Conservation (phyloP, 352 stramenopile species). For the Albugo candida region DNA sequence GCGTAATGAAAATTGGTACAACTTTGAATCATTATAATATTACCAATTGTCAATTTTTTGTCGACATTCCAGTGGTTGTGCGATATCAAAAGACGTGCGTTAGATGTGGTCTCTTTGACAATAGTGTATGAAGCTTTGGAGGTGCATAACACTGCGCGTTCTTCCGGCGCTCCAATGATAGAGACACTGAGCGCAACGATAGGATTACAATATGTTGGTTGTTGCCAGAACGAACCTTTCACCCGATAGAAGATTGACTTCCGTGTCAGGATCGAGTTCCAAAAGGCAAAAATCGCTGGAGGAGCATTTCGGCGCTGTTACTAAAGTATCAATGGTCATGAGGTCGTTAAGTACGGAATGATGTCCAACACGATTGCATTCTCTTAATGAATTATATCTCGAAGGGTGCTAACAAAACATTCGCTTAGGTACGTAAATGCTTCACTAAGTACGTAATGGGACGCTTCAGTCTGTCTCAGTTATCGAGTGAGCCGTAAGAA, state of each 20-base stretch:
- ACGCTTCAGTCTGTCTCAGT: no score
- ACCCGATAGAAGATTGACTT: constrained; percentile 24
- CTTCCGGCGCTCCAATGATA: constrained; percentile 28
- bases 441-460: no score
- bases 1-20: constrained; percentile 45
- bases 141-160: constrained; percentile 56
- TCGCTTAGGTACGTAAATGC: no score
- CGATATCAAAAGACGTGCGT: constrained; percentile 44
- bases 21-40: constrained; percentile 23
- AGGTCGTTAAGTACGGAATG: no score
- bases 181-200: constrained; percentile 19
- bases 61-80: constrained; percentile 26
- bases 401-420: no score
- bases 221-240: constrained; percentile 15
- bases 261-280: constrained; percentile 43
- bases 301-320: constrained; percentile 30
- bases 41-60: neutral
- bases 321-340: constrained; percentile 5
- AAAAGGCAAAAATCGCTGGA: constrained; percentile 33
- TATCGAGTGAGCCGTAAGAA: constrained; percentile 60
- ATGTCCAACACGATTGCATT: no score
- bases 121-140: constrained; percentile 45
- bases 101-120: constrained; percentile 66
- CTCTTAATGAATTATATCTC: no score
- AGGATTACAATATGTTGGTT: neutral